Evolutionary conservation across 192 early-diverging fungal species (phyloP).

Genomic region (Dissophora globulifera): DNA sequence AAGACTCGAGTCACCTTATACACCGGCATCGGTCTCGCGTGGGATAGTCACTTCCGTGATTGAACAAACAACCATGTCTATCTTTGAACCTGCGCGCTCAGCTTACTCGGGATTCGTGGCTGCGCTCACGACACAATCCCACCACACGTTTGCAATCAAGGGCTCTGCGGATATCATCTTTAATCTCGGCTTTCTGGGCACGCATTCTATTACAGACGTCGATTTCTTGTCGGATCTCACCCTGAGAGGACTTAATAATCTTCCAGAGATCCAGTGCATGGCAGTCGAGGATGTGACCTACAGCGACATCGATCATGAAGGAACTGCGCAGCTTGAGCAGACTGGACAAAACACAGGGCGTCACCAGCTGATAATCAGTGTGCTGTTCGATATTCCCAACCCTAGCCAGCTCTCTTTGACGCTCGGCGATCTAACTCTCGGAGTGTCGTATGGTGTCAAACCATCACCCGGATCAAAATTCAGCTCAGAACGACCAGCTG

Average conservation of each 20-base stretch:
- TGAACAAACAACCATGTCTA: slow-evolving; percentile 1
- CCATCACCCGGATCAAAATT: background rate
- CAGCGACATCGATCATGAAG: too few relatives aligned
- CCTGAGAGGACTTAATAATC: slow-evolving; percentile 21
- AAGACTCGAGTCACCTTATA: slow-evolving; percentile 26
- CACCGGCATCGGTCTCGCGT: slow-evolving; percentile 17
- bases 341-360: background rate
- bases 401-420: slow-evolving; percentile 28
- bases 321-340: background rate
- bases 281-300: background rate
- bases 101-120: slow-evolving; percentile 17
- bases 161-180: slow-evolving; percentile 37
- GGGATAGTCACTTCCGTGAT: slow-evolving; percentile 18
- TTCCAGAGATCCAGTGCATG: slow-evolving; percentile 25
- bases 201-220: slow-evolving; percentile 19
- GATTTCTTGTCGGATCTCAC: slow-evolving; percentile 40
- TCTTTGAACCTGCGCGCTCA: background rate
- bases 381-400: slow-evolving; percentile 10
- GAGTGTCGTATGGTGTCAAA: background rate
- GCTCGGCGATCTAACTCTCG: slow-evolving; percentile 10
- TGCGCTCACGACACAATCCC: slow-evolving; percentile 11
- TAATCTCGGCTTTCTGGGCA: slow-evolving; percentile 26
- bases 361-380: background rate
- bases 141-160: slow-evolving; percentile 36
- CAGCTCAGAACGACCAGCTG: background rate